These are phyloP conservation scores for Globisporangium nodosum DNA, from an alignment of 352 stramenopile genomes.

Conservation along the genomic window DNA sequence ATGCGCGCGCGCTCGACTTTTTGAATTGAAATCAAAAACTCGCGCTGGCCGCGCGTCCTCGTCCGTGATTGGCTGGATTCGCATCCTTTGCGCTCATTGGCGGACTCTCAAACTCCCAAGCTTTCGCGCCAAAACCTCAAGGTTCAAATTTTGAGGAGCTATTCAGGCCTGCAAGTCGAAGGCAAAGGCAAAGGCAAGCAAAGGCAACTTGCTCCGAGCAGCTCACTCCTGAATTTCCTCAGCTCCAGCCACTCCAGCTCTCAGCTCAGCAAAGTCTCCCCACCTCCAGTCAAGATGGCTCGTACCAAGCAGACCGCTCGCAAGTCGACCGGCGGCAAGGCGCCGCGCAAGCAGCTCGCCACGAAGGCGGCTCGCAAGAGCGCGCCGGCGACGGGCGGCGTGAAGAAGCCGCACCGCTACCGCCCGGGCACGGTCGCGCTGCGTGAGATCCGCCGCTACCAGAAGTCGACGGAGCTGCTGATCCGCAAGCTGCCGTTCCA, in stretches of 20 bases:
- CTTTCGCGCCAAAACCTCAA: neutral
- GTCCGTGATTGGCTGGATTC: constrained; percentile 6
- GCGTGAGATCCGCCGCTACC: constrained; percentile 96
- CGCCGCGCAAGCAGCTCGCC: constrained; percentile 91
- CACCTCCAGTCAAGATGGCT: constrained; percentile 55
- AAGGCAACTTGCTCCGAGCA: neutral
- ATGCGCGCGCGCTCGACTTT: neutral
- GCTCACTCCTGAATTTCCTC: constrained; percentile 58
- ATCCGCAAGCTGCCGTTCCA: constrained; percentile 97
- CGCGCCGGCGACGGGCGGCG: constrained; percentile 85
- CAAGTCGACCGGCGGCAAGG: constrained; percentile 94
- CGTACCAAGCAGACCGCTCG: constrained; percentile 96
- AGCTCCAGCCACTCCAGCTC: constrained; percentile 16
- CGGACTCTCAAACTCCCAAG: neutral
- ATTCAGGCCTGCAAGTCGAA: no score
- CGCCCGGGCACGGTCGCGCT: constrained; percentile 88
- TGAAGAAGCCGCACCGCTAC: constrained; percentile 92
- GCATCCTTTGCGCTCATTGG: constrained; percentile 23
- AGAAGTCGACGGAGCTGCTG: constrained; percentile 95
- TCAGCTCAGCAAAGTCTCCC: constrained; percentile 9
- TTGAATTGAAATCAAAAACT: neutral
- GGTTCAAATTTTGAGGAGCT: no score
- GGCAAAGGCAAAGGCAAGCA: neutral
- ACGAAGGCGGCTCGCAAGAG: constrained; percentile 92
- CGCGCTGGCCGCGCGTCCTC: neutral